Base-by-base conservation (phyloP, 2,329 filamentous ascomycete species). In the Talaromyces amestolkiae region DNA sequence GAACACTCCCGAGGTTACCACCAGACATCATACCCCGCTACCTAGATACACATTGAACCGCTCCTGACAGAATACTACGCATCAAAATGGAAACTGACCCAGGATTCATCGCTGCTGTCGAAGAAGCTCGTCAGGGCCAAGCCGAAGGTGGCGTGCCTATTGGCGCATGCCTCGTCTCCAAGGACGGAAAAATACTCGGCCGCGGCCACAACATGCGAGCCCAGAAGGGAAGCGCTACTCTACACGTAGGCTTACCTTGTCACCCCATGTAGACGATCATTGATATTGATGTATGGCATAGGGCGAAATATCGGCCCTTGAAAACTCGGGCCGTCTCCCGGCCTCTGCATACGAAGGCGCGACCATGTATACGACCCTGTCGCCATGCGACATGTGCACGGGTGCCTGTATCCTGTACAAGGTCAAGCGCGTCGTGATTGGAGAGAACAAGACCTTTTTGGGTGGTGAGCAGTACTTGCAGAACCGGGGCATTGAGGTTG, bases 341-440 rank as follows among this genome's bases (percentile, higher is more conserved):
- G 89, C 89, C 17, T 85, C 85, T 1, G 84, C 85, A 6, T 93
- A 92, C 76, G 83, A 84, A 69, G 88, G 87, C 35, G 85, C 88
- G 41, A 93, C 90, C n/a, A 92, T 93, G 89, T 93, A 91, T 78
- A 93, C 91, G 2, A 92, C 90, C 0, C 81, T 93, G 7, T 91
- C 89, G 2, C 91, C 90, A 0, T 93, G 91, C 75, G 89, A 91
- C 73, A 93, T 93, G 90, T 93, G 89, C 77, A 92, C 90, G 3
- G 90, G 91, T 9, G 89, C 90, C 2, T 92, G 90, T 72, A 80
- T 93, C 66, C 82, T 93, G 66, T 93, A 92, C 81, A 89, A 89
- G 72, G 85, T 93, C 65, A 82, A 84, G 56, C 84, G 90, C 24
- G 89, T 93, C 3, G 90, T 93, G 35, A 86, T 93, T 70, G 91